These are phyloP conservation scores for Nakaseomyces glabratus DNA, from an alignment of 1,139 yeast genomes.

Conservation along the genomic window DNA sequence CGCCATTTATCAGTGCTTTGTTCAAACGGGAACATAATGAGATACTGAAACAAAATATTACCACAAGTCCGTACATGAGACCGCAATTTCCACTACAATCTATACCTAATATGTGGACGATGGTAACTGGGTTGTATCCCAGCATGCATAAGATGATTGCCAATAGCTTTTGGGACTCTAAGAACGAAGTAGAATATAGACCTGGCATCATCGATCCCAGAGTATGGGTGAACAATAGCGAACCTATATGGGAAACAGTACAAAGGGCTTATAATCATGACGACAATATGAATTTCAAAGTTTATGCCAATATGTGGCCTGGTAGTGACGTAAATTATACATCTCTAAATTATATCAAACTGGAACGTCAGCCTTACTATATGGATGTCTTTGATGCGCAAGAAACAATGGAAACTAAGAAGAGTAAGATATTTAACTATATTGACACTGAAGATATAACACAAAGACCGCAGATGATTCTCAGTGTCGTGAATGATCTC, in stretches of 20 bases:
- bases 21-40: constrained; percentile 1
- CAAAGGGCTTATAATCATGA: constrained; percentile 37
- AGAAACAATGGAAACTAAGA: constrained; percentile 52
- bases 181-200: constrained; percentile 45
- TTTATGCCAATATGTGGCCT: constrained; percentile 97
- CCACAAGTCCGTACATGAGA: constrained; percentile 59
- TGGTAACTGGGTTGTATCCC: constrained; percentile 80
- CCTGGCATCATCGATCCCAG: constrained; percentile 51
- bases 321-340: constrained; percentile 68
- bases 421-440: constrained; percentile 53
- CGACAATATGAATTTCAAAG: constrained; percentile 34
- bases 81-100: constrained; percentile 88
- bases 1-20: constrained; percentile 6
- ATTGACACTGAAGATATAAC: constrained; percentile 44
- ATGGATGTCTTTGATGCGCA: constrained; percentile 58
- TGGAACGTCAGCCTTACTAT: constrained; percentile 39
- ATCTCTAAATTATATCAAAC: constrained; percentile 24
- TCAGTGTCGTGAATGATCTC: constrained; percentile 73
- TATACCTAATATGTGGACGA: constrained; percentile 87
- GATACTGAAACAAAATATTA: constrained; percentile 36
- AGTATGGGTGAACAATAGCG: constrained; percentile 56
- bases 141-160: constrained; percentile 82
- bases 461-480: constrained; percentile 64
- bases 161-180: constrained; percentile 68
- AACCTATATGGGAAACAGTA: constrained; percentile 81